Evolutionary conservation across 2,329 filamentous ascomycete species (phyloP).

Genomic region (Microcyclospora pomicola): DNA sequence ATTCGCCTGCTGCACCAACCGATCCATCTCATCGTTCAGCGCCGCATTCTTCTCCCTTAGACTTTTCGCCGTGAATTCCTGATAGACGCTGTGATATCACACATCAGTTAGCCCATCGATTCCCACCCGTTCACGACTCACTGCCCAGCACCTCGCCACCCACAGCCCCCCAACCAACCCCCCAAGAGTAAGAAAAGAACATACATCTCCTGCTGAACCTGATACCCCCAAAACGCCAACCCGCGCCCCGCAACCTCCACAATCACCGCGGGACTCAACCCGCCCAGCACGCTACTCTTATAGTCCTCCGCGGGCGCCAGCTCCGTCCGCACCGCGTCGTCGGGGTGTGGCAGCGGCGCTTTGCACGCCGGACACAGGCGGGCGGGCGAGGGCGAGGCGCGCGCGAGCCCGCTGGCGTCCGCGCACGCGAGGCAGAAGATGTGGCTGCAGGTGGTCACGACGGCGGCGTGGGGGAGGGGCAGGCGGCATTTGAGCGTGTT

Average conservation of each 20-base stretch:
- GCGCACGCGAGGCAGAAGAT: slow-evolving; percentile 73
- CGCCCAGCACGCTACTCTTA: slow-evolving; percentile 74
- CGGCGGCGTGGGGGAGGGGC: slow-evolving; percentile 53
- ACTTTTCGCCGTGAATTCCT: slow-evolving; percentile 58
- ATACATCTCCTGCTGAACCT: slow-evolving; percentile 71
- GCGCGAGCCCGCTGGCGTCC: slow-evolving; percentile 46
- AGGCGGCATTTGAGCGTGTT: slow-evolving; percentile 66
- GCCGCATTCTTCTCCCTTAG: slow-evolving; percentile 57
- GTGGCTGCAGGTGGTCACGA: slow-evolving; percentile 88
- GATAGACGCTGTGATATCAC: slow-evolving; percentile 54
- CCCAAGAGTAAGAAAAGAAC: slow-evolving; percentile 10
- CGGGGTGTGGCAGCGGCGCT: slow-evolving; percentile 50
- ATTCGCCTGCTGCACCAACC: slow-evolving; percentile 61
- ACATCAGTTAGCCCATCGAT: too few relatives aligned
- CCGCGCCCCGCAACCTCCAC: slow-evolving; percentile 77
- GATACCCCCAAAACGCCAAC: slow-evolving; percentile 75
- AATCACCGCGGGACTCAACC: slow-evolving; percentile 64
- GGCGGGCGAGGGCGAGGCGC: slow-evolving; percentile 36
- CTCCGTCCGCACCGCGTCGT: slow-evolving; percentile 59
- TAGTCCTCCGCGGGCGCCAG: slow-evolving; percentile 77
- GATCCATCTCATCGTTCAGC: slow-evolving; percentile 55
- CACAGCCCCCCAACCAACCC: slow-evolving; percentile 7
- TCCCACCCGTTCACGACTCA: too few relatives aligned
- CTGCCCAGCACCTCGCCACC: too few relatives aligned
- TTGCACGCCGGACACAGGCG: slow-evolving; percentile 64